Base-by-base conservation (phyloP, 768 basidiomycete genomes). In the Agaricus subrufescens region DNA sequence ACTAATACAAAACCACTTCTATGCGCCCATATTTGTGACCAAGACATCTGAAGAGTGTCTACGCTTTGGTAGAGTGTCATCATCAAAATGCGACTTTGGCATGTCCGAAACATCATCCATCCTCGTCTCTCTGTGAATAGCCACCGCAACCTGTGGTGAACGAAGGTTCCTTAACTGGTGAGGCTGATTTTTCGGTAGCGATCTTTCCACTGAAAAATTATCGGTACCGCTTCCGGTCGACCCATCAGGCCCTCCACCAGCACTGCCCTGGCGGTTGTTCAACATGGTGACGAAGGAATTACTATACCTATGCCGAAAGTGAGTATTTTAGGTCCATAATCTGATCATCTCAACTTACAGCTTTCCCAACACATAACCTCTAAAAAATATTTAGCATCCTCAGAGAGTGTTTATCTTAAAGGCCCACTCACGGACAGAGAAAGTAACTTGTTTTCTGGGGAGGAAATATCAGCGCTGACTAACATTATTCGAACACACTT, bases 211-310 rank as follows among this genome's bases (percentile, higher is more conserved):
- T 2, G 46, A 48, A 23, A 48, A 12, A 14, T 11, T 48, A 39
- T 44, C 54, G 10, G 15, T 27, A 27, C 38, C 25, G 26, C 45
- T 54, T 26, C 25, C 12, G 19, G 3, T 37, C 19, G 30, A 27
- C n/a, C 45, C 43, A 29, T 56, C 40, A 9, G 30, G 6, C 23
- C 48, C 48, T 8, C 54, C 54, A 6, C 4, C 14, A 19, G 11
- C 43, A 7, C 42, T 43, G 11, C 48, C 30, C 8, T 19, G 49
- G 6, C 55, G 55, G n/a, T 56, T 56, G 34, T 56, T 56, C 43
- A 56, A 45, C 55, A 56, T 56, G 2, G 43, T 56, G 42, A 56
- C 50, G 26, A 56, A 56, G 3, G 55, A 56, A 23, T 56, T 56
- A 39, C 55, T 56, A 42, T 56, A 56, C 34, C 55, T 56, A 34